A percentile compares a stretch with the other conserved stretches of the same genome.
These are phyloP conservation scores for Fusarium burgessii DNA, from an alignment of 2,329 filamentous ascomycete species.

Conservation along the genomic window DNA sequence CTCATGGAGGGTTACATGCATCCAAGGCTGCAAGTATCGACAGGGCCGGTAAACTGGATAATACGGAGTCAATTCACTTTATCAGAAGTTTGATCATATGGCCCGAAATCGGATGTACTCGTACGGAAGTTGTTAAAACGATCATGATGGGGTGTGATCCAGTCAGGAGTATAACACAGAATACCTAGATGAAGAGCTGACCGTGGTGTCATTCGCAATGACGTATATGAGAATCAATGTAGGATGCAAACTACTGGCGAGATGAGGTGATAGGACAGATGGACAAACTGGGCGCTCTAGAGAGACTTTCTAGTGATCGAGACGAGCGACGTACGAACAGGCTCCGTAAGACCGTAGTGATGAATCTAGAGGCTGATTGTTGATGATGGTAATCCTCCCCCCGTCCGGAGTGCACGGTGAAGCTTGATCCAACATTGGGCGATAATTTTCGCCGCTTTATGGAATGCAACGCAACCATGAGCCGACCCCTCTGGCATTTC, in stretches of 20 bases:
- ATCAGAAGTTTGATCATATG: slow-evolving; percentile 29
- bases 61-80: slow-evolving; percentile 9
- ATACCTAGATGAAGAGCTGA: background rate
- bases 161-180: background rate
- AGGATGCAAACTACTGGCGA: background rate
- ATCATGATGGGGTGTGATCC: slow-evolving; percentile 10
- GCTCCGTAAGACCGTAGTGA: slow-evolving; percentile 16
- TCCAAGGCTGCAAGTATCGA: slow-evolving; percentile 7
- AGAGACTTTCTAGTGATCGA: background rate
- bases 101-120: slow-evolving; percentile 29
- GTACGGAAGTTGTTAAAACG: slow-evolving; percentile 1
- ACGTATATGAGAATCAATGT: slow-evolving; percentile 4
- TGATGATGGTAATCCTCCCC: slow-evolving; percentile 14
- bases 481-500: slow-evolving; percentile 1
- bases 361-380: slow-evolving; percentile 12
- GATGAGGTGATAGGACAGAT: background rate
- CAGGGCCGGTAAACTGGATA: slow-evolving; percentile 1
- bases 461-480: slow-evolving; percentile 32
- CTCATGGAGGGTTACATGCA: slow-evolving; percentile 21
- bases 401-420: slow-evolving; percentile 11
- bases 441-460: slow-evolving; percentile 9
- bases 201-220: slow-evolving; percentile 12
- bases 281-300: background rate
- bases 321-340: background rate
- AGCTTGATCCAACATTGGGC: slow-evolving; percentile 7